Evolutionary conservation across 257 asterid species (phyloP), one percentile per base, ranked within the genome.

Genomic region (Lycium barbarum): DNA sequence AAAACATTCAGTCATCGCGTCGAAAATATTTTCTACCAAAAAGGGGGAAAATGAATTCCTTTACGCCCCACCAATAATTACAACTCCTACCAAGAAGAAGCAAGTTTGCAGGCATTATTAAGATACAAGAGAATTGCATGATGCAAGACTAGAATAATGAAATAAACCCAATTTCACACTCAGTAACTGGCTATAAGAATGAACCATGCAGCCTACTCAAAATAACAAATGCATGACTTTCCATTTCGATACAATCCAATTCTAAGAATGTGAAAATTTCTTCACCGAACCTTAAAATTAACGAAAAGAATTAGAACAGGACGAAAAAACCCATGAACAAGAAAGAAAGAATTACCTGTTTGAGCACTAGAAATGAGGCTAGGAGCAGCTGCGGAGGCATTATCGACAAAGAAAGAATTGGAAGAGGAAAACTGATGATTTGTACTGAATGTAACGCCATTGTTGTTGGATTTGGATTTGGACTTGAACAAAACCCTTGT

Each of bases 401-500:
- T 76, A 20, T 49, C 82, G 1, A 76, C 82, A 76, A 76, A 20
- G 0, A 26, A 20, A 20, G 84, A 81, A 81, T 40, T 26, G 57
- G 84, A 38, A 61, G 57, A 81, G n/a, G 71, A 58, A 18, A 59
- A 45, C 6, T 15, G 47, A 63, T 40, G 45, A 40, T 26, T 26
- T 26, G 40, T 36, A 33, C 14, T 65, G 71, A 33, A 66, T 66
- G 73, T 66, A 70, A 70, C 0, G 9, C 8, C 15, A 70, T 9
- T 70, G 22, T 17, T 70, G 11, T 17, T 55, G 79, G 76, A 36
- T 83, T 17, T 55, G 79, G 76, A 36, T 83, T 12, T 57, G 33
- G 49, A 20, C 80, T 49, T 66, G 1, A 33, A 10, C 40, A 66
- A 83, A 83, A 65, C 85, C 85, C 79, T 63, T 57, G 33, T 61